Percentiles rank a stretch among this genome's conserved stretches.
Conservation (phyloP, 768 basidiomycete species). For the Amanita muscaria region DNA sequence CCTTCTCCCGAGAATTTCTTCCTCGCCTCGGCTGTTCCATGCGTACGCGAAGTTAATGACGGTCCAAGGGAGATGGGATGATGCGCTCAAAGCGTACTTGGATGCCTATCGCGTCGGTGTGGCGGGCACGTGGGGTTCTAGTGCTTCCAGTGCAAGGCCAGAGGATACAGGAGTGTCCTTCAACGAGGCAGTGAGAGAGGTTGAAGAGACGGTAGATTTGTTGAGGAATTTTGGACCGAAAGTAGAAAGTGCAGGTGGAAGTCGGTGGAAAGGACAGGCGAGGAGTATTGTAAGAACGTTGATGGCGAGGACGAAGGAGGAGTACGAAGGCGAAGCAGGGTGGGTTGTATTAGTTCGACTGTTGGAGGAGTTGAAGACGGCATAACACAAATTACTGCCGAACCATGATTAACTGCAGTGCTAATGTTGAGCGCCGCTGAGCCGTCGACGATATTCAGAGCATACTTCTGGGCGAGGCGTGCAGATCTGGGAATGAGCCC, state of each 20-base stretch:
- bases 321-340: slow-evolving; percentile 85
- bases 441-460: no score
- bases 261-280: slow-evolving; percentile 83
- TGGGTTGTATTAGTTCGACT: slow-evolving; percentile 62
- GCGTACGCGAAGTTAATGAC: slow-evolving; percentile 76
- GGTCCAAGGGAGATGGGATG: slow-evolving; percentile 65
- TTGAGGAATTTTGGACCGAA: slow-evolving; percentile 77
- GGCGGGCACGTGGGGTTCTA: slow-evolving; percentile 27
- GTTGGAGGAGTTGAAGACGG: slow-evolving; percentile 43
- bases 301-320: slow-evolving; percentile 67
- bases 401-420: no score
- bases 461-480: no score
- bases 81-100: slow-evolving; percentile 74
- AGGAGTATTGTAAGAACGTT: slow-evolving; percentile 84
- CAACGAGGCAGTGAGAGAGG: slow-evolving; percentile 68
- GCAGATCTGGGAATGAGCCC: no score
- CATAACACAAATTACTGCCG: background rate
- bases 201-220: slow-evolving; percentile 78
- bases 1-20: slow-evolving; percentile 75
- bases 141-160: no score
- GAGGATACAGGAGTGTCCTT: slow-evolving; percentile 39
- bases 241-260: slow-evolving; percentile 22
- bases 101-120: slow-evolving; percentile 74
- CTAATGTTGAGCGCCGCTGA: no score
- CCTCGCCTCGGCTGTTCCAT: slow-evolving; percentile 64